Conservation (phyloP, 805 yeast genomes). For the Candida boleticola region DNA sequence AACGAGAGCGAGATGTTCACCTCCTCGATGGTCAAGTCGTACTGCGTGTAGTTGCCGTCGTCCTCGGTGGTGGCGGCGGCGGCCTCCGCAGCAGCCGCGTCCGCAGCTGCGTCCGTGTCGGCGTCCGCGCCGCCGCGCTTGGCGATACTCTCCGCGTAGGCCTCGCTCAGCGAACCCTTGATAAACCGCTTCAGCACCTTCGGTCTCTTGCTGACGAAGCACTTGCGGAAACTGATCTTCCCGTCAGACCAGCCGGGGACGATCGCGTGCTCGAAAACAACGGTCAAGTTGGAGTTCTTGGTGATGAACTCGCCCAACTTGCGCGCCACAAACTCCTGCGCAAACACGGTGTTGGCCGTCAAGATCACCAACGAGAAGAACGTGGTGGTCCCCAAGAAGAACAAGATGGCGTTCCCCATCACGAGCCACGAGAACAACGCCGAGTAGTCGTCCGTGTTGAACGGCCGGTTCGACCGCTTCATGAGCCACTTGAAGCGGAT, state of each 20-base stretch:
- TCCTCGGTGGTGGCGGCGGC: conserved; percentile 36
- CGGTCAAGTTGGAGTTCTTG: conserved; percentile 74
- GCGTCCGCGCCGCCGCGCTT: conserved; percentile 4
- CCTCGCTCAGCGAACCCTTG: conserved; percentile 73
- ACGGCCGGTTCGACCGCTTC: conserved; percentile 74
- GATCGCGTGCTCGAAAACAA: conserved; percentile 88
- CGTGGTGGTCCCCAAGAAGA: conserved; percentile 88
- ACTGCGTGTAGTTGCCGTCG: conserved; percentile 96
- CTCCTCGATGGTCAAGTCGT: conserved; percentile 85
- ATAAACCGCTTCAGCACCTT: conserved; percentile 50
- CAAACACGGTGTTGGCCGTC: conserved; percentile 78
- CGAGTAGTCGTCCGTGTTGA: conserved; percentile 86
- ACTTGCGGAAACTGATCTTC: conserved; percentile 76
- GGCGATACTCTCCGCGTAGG: conserved; percentile 53
- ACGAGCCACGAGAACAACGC: conserved; percentile 92
- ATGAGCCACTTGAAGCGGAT: conserved; percentile 67
- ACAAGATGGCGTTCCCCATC: conserved; percentile 78
- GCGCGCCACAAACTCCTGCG: conserved; percentile 84
- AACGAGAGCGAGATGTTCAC: conserved; percentile 78
- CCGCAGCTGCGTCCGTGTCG: conserved; percentile 7
- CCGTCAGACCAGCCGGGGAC: conserved; percentile 94
- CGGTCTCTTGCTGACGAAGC: conserved; percentile 85
- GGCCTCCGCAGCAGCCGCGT: conserved; percentile 28
- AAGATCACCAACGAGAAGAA: conserved; percentile 78
- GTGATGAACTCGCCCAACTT: conserved; percentile 81